Conservation (phyloP, 257 asterid genomes). For the Solanum chmielewskii region DNA sequence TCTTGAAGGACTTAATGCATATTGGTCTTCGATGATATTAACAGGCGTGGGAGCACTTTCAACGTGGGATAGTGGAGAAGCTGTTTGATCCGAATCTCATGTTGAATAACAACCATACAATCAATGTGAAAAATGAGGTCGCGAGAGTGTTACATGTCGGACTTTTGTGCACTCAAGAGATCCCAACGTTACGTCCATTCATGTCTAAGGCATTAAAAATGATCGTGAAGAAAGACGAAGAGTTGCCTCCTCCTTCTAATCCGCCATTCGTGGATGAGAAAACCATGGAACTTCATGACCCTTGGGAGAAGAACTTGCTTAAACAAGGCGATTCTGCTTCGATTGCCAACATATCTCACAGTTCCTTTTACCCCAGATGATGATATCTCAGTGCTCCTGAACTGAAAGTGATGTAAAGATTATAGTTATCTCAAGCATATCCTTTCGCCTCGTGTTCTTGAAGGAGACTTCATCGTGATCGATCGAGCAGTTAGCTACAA, state of each 20-base stretch:
- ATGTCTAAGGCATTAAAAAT: constrained; percentile 11
- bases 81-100: constrained; percentile 30
- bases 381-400: background rate
- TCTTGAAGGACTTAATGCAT: background rate
- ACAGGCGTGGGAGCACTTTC: constrained; percentile 35
- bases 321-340: constrained; percentile 2
- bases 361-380: constrained; percentile 27
- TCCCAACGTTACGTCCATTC: constrained; percentile 1
- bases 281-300: constrained; percentile 23
- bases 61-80: constrained; percentile 9
- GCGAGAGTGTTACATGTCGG: constrained; percentile 7
- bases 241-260: constrained; percentile 3
- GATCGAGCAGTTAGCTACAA: background rate
- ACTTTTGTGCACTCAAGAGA: constrained; percentile 11
- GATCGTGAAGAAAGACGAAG: constrained; percentile 4
- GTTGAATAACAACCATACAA: constrained; percentile 8
- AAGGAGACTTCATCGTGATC: background rate
- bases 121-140: background rate
- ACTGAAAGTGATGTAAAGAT: too few relatives aligned
- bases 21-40: background rate
- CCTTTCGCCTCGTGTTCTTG: background rate
- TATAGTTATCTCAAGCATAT: background rate
- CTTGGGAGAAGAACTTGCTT: constrained; percentile 5
- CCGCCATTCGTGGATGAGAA: constrained; percentile 23
- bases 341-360: constrained; percentile 17